Percentiles rank a stretch among this genome's conserved stretches.
phyloP scores from a whole-genome alignment of 1,139 yeast species.

The Taiozyma sp. region DNA sequence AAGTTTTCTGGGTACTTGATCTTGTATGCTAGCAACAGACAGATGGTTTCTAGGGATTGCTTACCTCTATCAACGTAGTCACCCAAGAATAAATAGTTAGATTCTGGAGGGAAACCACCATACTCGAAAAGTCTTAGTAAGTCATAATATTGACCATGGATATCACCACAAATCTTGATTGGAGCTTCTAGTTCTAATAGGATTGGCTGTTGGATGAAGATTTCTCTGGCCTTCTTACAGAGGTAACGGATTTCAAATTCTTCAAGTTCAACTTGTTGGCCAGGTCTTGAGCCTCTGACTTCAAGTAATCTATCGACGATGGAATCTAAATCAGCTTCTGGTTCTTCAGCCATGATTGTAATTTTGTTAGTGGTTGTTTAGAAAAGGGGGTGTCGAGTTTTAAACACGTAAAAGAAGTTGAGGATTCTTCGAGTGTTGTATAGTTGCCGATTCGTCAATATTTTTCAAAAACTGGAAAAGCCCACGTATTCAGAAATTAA shows the following conservation, averaged over 20 bases:
- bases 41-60: constrained; percentile 92
- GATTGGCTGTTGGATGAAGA: constrained; percentile 96
- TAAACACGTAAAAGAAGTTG: not conserved
- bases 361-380: constrained; percentile 3
- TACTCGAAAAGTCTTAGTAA: constrained; percentile 91
- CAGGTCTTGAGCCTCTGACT: constrained; percentile 98
- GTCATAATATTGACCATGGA: constrained; percentile 97
- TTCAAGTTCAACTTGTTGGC: constrained; percentile 89
- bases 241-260: constrained; percentile 94
- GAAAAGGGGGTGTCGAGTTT: not conserved
- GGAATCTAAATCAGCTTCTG: constrained; percentile 94
- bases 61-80: constrained; percentile 99
- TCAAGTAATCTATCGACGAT: constrained; percentile 95
- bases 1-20: constrained; percentile 97
- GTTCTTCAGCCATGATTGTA: constrained; percentile 35
- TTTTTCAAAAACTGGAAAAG: not conserved
- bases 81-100: constrained; percentile 90
- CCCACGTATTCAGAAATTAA: not conserved
- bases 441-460: not conserved
- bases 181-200: constrained; percentile 95
- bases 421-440: not conserved
- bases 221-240: constrained; percentile 97
- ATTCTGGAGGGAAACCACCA: constrained; percentile 99
- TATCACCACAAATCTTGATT: constrained; percentile 90
- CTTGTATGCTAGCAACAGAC: constrained; percentile 88